Evolutionary conservation across 441 rosid species (phyloP), one percentile per base, ranked within the genome.

Genomic region (Raphanus hybrid): DNA sequence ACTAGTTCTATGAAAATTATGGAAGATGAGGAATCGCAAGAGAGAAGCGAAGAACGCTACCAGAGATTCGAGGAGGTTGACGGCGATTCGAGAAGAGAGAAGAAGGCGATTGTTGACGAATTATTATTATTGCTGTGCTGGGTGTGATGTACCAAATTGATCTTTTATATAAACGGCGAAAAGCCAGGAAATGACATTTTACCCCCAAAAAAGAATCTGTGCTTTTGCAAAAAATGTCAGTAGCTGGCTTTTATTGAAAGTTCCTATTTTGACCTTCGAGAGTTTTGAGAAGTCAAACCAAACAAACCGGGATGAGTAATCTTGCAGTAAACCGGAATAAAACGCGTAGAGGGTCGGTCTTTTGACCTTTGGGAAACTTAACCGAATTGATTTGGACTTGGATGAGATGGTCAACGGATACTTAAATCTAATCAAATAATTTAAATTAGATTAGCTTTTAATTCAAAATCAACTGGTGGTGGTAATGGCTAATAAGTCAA

Each of bases 201-300:
- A 34, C 43, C 61, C 61, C 71, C 18, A 9, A 5, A 45, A 54
- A 18, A 15, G 67, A 45, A 45, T 2, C 1, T 41, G 67, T 39
- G 8, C 18, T 54, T 16, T 8, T 37, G 68, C 54, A 32, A 5
- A 32, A 5, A 35, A 32, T 32, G 20, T 3, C 50, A 10, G 69
- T 67, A 67, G 78, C 74, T 39, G 75, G 67, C 1, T 3, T 65
- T 1, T 50, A 2, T 54, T 0, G 4, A 14, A 37, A 37, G 1
- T 69, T 75, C 76, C 79, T 27, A 37, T 65, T 75, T 75, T 80
- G 82, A 66, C 79, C 82, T 70, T 75, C 69, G 0, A 70, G 14
- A 35, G 27, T 65, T 35, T 75, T 65, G 52, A 70, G 39, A 70
- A 58, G 76, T 14, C 76, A 70, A 75, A 65, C 82, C 82, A 74